phyloP scores from a whole-genome alignment of 192 early-diverging fungal species.

The Podila clonocystis region DNA sequence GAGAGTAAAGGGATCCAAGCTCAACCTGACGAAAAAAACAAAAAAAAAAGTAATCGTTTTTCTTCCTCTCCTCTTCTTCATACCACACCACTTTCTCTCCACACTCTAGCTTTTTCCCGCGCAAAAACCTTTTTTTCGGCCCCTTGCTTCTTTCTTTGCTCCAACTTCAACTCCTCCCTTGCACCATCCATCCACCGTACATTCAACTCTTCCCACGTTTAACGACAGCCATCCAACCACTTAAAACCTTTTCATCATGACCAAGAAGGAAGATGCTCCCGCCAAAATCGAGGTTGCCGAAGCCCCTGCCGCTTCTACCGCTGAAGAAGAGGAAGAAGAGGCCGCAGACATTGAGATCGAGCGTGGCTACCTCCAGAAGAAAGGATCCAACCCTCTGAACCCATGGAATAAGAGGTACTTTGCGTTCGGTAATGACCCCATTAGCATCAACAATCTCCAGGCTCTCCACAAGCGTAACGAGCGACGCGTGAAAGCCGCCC shows the following conservation, averaged over 20 bases:
- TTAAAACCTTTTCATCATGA: conserved; percentile 13
- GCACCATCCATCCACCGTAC: background rate
- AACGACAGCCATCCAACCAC: background rate
- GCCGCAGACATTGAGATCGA: conserved; percentile 47
- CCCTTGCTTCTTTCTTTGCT: too few species aligned
- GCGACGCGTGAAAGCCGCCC: conserved; percentile 34
- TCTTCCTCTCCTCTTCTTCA: background rate
- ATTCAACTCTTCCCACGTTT: background rate
- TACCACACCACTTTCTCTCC: background rate
- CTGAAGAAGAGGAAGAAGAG: conserved; percentile 36
- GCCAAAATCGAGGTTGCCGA: conserved; percentile 12
- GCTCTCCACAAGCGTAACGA: conserved; percentile 43
- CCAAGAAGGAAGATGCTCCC: conserved; percentile 20
- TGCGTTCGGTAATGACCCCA: conserved; percentile 46
- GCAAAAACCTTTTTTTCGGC: background rate
- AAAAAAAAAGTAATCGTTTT: background rate
- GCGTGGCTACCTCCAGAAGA: conserved; percentile 46
- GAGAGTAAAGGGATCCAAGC: too few species aligned
- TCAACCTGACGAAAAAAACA: too few species aligned
- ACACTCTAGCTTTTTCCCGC: background rate
- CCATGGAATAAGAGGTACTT: conserved; percentile 55
- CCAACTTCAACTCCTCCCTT: background rate
- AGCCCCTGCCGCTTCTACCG: background rate
- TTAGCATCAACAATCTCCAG: conserved; percentile 31
- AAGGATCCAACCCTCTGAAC: conserved; percentile 34